Evolutionary conservation across 108 stramenopile genomes (phyloP).

Genomic region (Skeletonema tropicum): DNA sequence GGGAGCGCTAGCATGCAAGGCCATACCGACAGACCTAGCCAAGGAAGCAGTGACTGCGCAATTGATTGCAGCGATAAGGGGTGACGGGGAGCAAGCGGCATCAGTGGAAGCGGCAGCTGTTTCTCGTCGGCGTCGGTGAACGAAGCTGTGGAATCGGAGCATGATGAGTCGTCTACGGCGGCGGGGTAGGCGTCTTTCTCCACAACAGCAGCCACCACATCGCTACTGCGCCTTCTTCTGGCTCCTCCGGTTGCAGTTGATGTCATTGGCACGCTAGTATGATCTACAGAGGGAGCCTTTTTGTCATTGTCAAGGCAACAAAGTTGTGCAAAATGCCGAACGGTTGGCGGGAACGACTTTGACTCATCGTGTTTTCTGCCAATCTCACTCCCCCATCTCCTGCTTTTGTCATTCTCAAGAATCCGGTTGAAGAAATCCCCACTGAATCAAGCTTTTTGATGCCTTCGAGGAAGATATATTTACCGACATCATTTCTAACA

Average conservation of each 20-base stretch:
- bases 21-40: constrained; percentile 76
- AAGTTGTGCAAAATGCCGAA: background rate
- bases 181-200: background rate
- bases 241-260: background rate
- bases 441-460: background rate
- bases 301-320: background rate
- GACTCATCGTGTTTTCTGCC: background rate
- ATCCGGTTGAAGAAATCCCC: background rate
- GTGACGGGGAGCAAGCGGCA: background rate
- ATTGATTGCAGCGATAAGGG: background rate
- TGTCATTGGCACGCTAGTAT: too few relatives aligned
- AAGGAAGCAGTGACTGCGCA: constrained; percentile 43
- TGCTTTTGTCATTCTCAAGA: background rate
- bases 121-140: background rate
- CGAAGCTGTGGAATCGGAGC: background rate
- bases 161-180: background rate
- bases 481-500: background rate
- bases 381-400: background rate
- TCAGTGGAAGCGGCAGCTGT: background rate
- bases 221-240: constrained; percentile 2
- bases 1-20: constrained; percentile 77
- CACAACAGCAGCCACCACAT: background rate
- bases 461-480: background rate
- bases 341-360: background rate
- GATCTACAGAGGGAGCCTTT: too few relatives aligned